These are phyloP conservation scores for Mycosphaerella sp. DNA, from an alignment of 2,329 filamentous ascomycete species.

Conservation along the genomic window DNA sequence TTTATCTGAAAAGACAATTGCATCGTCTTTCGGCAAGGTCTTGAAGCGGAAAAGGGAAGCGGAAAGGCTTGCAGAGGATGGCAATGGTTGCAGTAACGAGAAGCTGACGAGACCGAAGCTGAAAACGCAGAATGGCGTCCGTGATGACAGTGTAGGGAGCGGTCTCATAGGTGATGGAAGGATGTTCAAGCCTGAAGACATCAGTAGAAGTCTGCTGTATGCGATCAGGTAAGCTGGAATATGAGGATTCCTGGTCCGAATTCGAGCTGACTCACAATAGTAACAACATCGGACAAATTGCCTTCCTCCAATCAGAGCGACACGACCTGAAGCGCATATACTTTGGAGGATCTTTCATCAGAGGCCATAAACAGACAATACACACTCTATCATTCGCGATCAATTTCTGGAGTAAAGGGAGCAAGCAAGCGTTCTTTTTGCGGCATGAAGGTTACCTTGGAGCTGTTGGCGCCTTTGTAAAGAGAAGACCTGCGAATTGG, in stretches of 20 bases:
- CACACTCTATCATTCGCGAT: constrained; percentile 96
- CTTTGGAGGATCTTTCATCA: constrained; percentile 95
- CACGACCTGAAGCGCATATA: constrained; percentile 89
- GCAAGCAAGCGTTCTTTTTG: constrained; percentile 92
- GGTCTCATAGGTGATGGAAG: constrained; percentile 36
- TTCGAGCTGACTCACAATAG: constrained; percentile 41
- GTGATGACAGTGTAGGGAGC: constrained; percentile 30
- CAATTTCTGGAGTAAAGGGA: constrained; percentile 91
- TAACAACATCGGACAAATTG: constrained; percentile 98
- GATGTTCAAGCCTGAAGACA: constrained; percentile 72
- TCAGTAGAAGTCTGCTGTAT: constrained; percentile 85
- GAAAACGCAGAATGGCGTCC: constrained; percentile 17
- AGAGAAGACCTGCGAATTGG: constrained; percentile 86
- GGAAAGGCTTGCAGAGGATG: constrained; percentile 70
- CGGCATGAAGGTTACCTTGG: constrained; percentile 94
- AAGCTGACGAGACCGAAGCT: constrained; percentile 36
- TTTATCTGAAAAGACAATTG: constrained; percentile 90
- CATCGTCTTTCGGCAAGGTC: constrained; percentile 93
- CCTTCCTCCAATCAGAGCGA: constrained; percentile 93
- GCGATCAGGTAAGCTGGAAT: constrained; percentile 58
- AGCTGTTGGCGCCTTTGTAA: constrained; percentile 87
- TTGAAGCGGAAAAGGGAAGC: constrained; percentile 86
- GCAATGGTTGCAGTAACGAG: constrained; percentile 51
- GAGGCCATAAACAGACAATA: constrained; percentile 94
- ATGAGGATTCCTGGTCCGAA: neutral